Evolutionary conservation across 345 rosid genomes (phyloP).

Genomic region (Punica granatum): DNA sequence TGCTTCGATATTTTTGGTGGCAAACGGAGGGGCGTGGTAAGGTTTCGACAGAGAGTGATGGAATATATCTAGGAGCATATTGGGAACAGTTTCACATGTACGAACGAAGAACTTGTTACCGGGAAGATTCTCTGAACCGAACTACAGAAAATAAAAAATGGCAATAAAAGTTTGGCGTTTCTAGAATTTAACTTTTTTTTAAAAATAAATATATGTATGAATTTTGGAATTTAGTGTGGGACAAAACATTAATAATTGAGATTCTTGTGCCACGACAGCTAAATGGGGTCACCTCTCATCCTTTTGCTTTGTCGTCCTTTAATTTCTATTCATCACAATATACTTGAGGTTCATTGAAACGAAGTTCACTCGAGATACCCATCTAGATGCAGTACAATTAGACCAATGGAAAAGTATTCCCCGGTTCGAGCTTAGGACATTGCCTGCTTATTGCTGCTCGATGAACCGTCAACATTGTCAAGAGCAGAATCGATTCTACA

Average conservation of each 20-base stretch:
- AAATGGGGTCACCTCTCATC: background rate
- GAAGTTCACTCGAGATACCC: too few species aligned
- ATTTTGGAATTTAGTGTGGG: background rate
- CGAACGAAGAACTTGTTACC: background rate
- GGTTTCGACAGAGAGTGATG: background rate
- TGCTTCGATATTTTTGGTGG: too few species aligned
- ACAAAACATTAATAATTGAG: background rate
- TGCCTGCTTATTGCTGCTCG: too few species aligned
- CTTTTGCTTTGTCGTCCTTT: background rate
- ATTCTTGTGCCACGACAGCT: background rate
- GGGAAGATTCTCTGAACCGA: conserved; percentile 2
- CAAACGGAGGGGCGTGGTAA: too few species aligned
- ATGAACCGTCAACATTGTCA: too few species aligned
- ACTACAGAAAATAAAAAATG: background rate
- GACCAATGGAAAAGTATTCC: too few species aligned
- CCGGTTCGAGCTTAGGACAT: too few species aligned
- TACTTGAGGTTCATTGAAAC: too few species aligned
- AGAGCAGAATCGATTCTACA: too few species aligned
- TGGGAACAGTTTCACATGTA: background rate
- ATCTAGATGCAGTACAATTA: too few species aligned
- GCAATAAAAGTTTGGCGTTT: background rate
- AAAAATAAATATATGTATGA: too few species aligned
- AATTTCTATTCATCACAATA: too few species aligned
- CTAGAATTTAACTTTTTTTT: background rate
- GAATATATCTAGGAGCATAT: background rate